Evolutionary conservation across 495 filamentous ascomycete species (phyloP), one percentile per base, ranked within the genome.

Genomic region (Podospora comata): DNA sequence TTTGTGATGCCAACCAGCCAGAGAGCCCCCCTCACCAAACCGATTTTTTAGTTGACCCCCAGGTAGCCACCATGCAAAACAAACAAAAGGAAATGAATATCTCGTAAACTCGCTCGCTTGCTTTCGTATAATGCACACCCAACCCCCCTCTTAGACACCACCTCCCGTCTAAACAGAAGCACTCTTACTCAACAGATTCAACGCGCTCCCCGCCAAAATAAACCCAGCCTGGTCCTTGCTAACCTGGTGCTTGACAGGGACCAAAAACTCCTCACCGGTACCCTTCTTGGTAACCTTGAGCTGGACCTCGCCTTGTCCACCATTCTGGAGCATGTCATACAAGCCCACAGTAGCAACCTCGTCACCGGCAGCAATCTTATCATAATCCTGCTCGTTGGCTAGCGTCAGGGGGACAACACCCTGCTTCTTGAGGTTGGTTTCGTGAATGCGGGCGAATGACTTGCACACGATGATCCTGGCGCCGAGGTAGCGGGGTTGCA

Each of bases 361-460:
- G 76, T 99, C 95, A 69, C 92, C 91, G 0, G 92, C 92, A 44
- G 84, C 80, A 60, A 99, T 89, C 63, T 79, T 79, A 68, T 94
- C 92, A 76, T 99, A 99, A 76, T 98, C 96, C n/a, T 80, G 82
- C 74, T 91, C 91, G 74, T 95, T 84, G 2, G 81, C 91, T 73
- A 99, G 97, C 0, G 91, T 96, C 68, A 99, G 80, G 0, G 95
- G 95, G 23, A 97, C 93, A 18, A 99, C 90, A 67, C 95, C 95
- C 83, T 99, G 95, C 84, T 99, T 98, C 89, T 99, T 99, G 34
- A 99, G 82, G 80, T 99, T 99, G 19, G 95, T 97, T 85, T 99
- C 96, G 81, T 99, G 95, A 79, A 99, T 99, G 57, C 95, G 86
- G 3, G 95, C 95, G 77, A 99, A 98, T 76, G 85, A 89, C 85